A percentile compares a stretch with the other conserved stretches of the same genome.
Evolutionary conservation across 345 rosid genomes (phyloP).

Genomic region (Acer negundo): DNA sequence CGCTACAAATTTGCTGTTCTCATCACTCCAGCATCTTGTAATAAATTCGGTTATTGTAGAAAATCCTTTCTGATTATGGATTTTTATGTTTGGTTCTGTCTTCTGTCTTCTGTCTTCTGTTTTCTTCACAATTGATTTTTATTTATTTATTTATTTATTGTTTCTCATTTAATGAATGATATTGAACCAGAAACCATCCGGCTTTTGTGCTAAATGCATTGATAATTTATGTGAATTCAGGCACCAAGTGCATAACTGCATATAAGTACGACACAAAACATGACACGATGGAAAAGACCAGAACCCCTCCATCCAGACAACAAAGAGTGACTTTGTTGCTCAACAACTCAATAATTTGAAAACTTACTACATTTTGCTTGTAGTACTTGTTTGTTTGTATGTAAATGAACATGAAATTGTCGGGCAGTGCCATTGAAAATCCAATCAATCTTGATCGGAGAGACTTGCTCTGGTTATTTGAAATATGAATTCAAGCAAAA

Average conservation of each 20-base stretch:
- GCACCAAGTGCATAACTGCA: not conserved
- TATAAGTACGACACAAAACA: not conserved
- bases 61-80: constrained; percentile 2
- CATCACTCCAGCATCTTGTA: not conserved
- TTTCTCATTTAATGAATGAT: not conserved
- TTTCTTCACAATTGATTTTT: not conserved
- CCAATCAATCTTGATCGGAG: not conserved
- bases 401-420: constrained; percentile 14
- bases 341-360: not conserved
- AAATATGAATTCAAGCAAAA: not conserved
- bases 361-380: not conserved
- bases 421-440: constrained; percentile 4
- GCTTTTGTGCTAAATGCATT: not conserved
- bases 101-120: not conserved
- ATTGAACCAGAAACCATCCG: not conserved
- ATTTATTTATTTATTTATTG: too few relatives aligned
- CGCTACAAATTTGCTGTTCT: constrained; percentile 14
- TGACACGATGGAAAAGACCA: constrained; percentile 11
- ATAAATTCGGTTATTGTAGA: constrained; percentile 1
- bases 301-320: not conserved
- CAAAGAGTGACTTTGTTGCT: not conserved
- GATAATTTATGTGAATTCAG: not conserved
- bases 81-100: not conserved
- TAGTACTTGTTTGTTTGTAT: not conserved
- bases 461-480: not conserved